phyloP scores from a whole-genome alignment of 2,329 filamentous ascomycete genomes.

The Nannizzia gypsea region DNA sequence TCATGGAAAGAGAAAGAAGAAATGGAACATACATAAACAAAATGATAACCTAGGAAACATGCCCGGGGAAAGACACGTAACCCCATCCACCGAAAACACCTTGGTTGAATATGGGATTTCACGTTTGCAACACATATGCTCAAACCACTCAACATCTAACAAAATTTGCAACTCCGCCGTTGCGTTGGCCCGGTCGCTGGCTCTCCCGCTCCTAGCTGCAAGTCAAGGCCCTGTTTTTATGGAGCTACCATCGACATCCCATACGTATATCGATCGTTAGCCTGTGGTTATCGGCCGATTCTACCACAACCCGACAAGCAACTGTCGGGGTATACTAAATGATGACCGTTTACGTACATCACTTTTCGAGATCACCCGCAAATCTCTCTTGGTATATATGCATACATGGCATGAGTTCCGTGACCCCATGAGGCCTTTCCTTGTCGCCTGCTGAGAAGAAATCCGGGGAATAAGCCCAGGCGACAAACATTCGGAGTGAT shows the following conservation, averaged over 20 bases:
- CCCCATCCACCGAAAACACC: not conserved
- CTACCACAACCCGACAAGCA: not conserved
- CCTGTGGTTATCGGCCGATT: conserved; percentile 1
- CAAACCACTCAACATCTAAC: not conserved
- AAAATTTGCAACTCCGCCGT: not conserved
- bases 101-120: not conserved
- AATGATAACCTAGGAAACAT: too few relatives aligned
- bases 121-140: not conserved
- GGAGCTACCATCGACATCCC: not conserved
- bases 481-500: conserved; percentile 1
- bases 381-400: not conserved
- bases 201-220: not conserved
- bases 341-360: not conserved
- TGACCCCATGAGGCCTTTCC: not conserved
- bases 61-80: not conserved
- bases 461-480: conserved; percentile 2
- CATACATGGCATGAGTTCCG: not conserved
- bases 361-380: not conserved
- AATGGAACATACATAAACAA: not conserved
- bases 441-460: not conserved
- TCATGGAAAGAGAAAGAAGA: not conserved
- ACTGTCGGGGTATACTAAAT: not conserved
- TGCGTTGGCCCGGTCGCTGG: not conserved
- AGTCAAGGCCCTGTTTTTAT: not conserved
- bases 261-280: not conserved